Percentiles rank a stretch among this genome's conserved stretches.
phyloP scores from a whole-genome alignment of 2,329 filamentous ascomycete species.

The Arthrobotrys sinensis region DNA sequence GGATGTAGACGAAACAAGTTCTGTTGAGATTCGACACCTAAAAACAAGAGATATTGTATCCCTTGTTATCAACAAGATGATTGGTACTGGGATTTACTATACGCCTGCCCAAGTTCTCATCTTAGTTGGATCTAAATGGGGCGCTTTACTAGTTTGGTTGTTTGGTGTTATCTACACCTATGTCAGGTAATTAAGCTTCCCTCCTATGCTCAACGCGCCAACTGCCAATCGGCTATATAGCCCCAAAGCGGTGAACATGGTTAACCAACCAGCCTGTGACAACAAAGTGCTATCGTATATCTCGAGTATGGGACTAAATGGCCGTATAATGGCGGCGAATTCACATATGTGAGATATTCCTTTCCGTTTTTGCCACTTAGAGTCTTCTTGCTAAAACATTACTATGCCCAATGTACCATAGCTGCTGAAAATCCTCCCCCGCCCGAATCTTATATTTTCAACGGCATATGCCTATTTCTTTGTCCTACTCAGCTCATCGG shows the following conservation, averaged over 20 bases:
- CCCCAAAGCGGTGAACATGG: background rate
- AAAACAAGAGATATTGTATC: constrained; percentile 7
- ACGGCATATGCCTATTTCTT: constrained; percentile 37
- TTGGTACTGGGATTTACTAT: constrained; percentile 33
- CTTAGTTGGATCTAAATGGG: constrained; percentile 21
- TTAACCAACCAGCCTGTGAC: too few relatives aligned
- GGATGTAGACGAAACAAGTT: background rate
- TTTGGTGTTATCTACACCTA: constrained; percentile 30
- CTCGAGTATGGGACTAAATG: constrained; percentile 29
- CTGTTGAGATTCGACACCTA: background rate
- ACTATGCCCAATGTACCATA: background rate
- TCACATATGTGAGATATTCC: background rate
- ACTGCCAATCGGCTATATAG: too few relatives aligned
- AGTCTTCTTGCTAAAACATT: too few relatives aligned
- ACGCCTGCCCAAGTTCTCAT: constrained; percentile 28
- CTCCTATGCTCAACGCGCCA: too few relatives aligned
- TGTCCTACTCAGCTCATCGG: constrained; percentile 6
- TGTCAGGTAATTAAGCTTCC: constrained; percentile 2
- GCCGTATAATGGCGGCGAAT: constrained; percentile 33
- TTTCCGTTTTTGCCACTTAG: background rate
- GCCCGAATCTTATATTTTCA: constrained; percentile 30
- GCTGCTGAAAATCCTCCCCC: constrained; percentile 21
- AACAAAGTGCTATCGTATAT: constrained; percentile 22
- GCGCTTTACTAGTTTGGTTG: constrained; percentile 6
- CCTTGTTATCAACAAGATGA: constrained; percentile 31